Base-by-base conservation (phyloP, 1,139 yeast species). In the Pichia sp. region DNA sequence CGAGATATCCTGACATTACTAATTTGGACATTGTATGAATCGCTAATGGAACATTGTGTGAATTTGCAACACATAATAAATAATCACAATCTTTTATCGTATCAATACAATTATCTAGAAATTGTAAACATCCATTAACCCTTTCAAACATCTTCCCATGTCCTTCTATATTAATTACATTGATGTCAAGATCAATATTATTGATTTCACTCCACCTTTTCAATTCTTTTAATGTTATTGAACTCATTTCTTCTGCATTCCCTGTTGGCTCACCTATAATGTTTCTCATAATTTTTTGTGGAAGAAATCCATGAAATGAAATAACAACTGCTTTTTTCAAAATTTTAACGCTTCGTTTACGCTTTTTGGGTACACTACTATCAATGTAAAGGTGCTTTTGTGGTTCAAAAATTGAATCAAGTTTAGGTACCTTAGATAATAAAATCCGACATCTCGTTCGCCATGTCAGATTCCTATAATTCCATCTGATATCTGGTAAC, bases 261-360 rank as follows among this genome's bases (percentile, higher is more conserved):
- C 77, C 77, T 0, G 77, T 72, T 9, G 67, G 52, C 39, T 68
- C 72, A 0, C 76, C 77, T 20, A 73, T 62, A 33, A 71, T 54
- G 5, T 68, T 53, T 49, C 64, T 61, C 12, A 71, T 76, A 55
- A 74, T 60, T 46, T 74, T 75, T 23, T 67, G 66, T 1, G 81
- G 80, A 28, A 72, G 61, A 52, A 72, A 75, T 12, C 74, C 72
- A 56, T 75, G 81, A 4, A 73, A 62, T 2, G 73, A 69, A 25
- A 75, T 60, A 1, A 74, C 60, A 2, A 72, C 66, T 3, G 67
- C 69, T 35, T 58, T 64, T 39, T 66, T 66, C 15, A 42, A 40
- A n/a, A 41, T 39, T 14, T 38, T 41, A 10, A 23, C 28, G 7
- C 32, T 38, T 3, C 12, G 18, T 10, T 37, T 42, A 17, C 34